Conservation (phyloP, 2,329 filamentous ascomycete species). For the Hymenoscyphus fraxineus region DNA sequence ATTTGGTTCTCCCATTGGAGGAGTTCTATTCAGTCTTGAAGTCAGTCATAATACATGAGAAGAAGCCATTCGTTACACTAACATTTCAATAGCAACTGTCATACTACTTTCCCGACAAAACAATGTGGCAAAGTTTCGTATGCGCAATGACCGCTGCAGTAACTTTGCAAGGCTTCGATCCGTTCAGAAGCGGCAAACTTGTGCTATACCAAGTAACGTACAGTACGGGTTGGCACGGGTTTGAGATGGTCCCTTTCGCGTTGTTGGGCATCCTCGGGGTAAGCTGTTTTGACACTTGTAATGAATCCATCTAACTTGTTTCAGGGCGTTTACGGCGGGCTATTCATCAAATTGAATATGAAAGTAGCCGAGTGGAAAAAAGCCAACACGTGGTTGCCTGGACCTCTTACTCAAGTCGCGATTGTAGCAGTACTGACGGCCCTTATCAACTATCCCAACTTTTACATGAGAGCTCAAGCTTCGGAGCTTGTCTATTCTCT, state of each 20-base stretch:
- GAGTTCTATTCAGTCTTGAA: slow-evolving; percentile 93
- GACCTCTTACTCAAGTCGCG: slow-evolving; percentile 75
- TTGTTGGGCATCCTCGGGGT: slow-evolving; percentile 79
- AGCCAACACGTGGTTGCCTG: slow-evolving; percentile 58
- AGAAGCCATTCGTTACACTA: slow-evolving; percentile 11
- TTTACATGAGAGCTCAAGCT: slow-evolving; percentile 90
- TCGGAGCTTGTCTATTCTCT: slow-evolving; percentile 88
- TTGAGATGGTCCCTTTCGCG: slow-evolving; percentile 85
- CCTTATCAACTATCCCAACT: slow-evolving; percentile 89
- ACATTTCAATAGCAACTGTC: slow-evolving; percentile 67
- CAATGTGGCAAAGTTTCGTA: slow-evolving; percentile 99
- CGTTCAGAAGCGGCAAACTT: slow-evolving; percentile 91
- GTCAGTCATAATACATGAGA: slow-evolving; percentile 38
- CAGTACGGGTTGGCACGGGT: slow-evolving; percentile 86
- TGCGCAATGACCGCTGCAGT: slow-evolving; percentile 99
- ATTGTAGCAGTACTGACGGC: slow-evolving; percentile 78
- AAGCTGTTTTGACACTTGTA: slow-evolving; percentile 28
- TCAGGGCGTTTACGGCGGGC: slow-evolving; percentile 82
- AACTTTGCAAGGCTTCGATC: slow-evolving; percentile 86
- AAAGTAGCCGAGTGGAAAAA: slow-evolving; percentile 77
- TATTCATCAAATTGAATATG: slow-evolving; percentile 96
- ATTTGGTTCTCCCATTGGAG: slow-evolving; percentile 72
- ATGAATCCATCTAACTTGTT: slow-evolving; percentile 17
- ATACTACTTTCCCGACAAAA: slow-evolving; percentile 98
- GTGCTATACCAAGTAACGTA: slow-evolving; percentile 96